phyloP scores from a whole-genome alignment of 208 protist species.

The Leptomonas pyrrhocoris region DNA sequence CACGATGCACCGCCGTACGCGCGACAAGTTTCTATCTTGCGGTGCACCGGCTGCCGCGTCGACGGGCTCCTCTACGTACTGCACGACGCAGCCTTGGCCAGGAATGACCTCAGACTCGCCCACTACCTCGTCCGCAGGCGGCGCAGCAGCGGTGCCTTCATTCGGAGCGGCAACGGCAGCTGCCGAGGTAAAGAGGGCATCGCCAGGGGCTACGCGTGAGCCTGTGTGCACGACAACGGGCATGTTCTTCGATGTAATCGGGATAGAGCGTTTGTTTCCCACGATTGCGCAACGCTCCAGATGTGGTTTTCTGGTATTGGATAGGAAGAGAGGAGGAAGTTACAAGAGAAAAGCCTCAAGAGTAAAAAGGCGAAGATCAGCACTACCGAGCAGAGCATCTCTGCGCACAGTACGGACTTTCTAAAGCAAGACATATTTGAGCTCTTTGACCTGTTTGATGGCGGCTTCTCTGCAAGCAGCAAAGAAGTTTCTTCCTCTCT shows the following conservation, averaged over 20 bases:
- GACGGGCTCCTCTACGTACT: slow-evolving; percentile 23
- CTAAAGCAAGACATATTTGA: no score
- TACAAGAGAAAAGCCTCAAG: no score
- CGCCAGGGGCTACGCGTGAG: slow-evolving; percentile 49
- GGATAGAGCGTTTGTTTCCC: no score
- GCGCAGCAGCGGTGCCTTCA: background rate
- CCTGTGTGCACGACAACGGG: slow-evolving; percentile 38
- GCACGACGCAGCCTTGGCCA: slow-evolving; percentile 63
- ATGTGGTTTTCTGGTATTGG: no score
- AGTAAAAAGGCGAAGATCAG: no score
- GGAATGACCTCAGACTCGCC: slow-evolving; percentile 37
- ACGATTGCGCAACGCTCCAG: no score
- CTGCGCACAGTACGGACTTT: no score
- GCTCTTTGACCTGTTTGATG: no score
- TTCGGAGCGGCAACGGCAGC: background rate
- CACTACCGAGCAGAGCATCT: no score
- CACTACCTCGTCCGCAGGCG: background rate
- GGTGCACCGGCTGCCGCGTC: background rate
- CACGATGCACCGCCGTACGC: slow-evolving; percentile 40
- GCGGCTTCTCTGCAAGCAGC: no score
- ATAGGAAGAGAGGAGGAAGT: no score
- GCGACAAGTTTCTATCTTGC: background rate
- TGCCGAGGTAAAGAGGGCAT: slow-evolving; percentile 44
- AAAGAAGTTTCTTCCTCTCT: no score
- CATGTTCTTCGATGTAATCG: slow-evolving; percentile 3